These are phyloP conservation scores for Daucus carota DNA, from an alignment of 129 eudicot genomes.

Conservation along the genomic window DH1_v3.0 NC_030385.2:39464501-39465000, in stretches of 20 bases:
- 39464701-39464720: not conserved
- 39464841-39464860: not conserved
- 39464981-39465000: not conserved
- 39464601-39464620: not conserved
- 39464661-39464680: not conserved
- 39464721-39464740: not conserved
- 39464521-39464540: conserved; percentile 89
- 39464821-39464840: not conserved
- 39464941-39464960: not conserved
- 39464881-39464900: not conserved
- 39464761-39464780: not conserved
- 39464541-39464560: conserved; percentile 94
- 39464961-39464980: not conserved
- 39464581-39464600: conserved; percentile 8
- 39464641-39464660: not conserved
- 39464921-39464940: not conserved
- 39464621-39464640: not conserved
- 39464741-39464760: too few relatives aligned
- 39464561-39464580: conserved; percentile 68
- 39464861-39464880: not conserved
- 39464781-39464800: not conserved
- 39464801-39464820: not conserved
- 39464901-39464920: not conserved
- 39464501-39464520: conserved; percentile 95
- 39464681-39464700: not conserved